Percentiles rank a stretch among this genome's conserved stretches.
Evolutionary conservation across 225 moss, liverwort and hornwort genomes (phyloP).

Genomic region (Anthoceros angustus): DNA sequence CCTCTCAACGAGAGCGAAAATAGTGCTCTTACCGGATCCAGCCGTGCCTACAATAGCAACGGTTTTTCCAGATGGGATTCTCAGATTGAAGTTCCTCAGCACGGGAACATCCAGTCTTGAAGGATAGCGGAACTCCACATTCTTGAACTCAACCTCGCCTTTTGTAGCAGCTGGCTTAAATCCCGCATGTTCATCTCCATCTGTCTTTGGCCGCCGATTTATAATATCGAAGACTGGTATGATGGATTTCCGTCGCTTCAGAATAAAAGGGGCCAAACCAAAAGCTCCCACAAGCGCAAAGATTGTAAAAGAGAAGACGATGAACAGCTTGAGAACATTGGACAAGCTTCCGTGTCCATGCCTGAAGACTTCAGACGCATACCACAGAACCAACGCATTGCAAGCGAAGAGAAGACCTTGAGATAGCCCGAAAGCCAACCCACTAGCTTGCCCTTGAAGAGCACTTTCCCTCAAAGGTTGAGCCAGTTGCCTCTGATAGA

Average conservation of each 20-base stretch:
- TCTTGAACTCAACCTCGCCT: conserved; percentile 56
- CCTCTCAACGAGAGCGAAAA: conserved; percentile 46
- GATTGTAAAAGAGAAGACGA: conserved; percentile 57
- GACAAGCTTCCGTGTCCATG: conserved; percentile 33
- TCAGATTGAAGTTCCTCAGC: conserved; percentile 45
- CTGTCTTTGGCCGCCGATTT: conserved; percentile 43
- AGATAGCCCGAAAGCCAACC: conserved; percentile 43
- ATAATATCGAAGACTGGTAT: conserved; percentile 57
- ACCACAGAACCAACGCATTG: conserved; percentile 59
- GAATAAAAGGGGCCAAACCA: conserved; percentile 50
- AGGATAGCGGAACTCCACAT: conserved; percentile 75
- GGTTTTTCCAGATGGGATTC: conserved; percentile 57
- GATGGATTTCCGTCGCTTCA: conserved; percentile 47
- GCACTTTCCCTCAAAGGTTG: conserved; percentile 47
- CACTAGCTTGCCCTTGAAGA: conserved; percentile 45
- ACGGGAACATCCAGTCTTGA: conserved; percentile 50
- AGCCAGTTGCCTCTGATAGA: conserved; percentile 49
- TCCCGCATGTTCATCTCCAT: conserved; percentile 48
- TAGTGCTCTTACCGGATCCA: conserved; percentile 61
- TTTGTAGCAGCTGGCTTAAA: conserved; percentile 32
- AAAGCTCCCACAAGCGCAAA: conserved; percentile 72
- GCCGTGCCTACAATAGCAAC: conserved; percentile 71
- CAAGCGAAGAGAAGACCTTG: conserved; percentile 58
- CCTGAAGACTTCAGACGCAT: conserved; percentile 23
- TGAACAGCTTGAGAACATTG: conserved; percentile 43